Percentiles rank a stretch among this genome's conserved stretches.
These are phyloP conservation scores for Fusarium multiceps DNA, from an alignment of 2,329 filamentous ascomycete species.

Conservation along the genomic window DNA sequence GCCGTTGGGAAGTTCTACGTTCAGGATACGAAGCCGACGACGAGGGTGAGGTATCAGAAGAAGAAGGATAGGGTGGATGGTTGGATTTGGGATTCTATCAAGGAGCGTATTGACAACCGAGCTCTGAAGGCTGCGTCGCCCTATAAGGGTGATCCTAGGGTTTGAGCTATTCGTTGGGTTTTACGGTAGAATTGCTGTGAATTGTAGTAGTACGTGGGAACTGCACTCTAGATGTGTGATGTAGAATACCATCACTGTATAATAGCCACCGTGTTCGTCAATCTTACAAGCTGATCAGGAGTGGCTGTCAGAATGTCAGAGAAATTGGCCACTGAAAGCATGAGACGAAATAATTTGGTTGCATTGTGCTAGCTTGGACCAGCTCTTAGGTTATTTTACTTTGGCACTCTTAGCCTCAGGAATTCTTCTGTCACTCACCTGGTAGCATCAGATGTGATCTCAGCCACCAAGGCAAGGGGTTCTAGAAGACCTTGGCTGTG, in stretches of 20 bases:
- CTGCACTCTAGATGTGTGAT: not conserved
- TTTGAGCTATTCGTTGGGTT: not conserved
- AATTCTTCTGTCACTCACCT: not conserved
- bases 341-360: not conserved
- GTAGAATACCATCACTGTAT: not conserved
- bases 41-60: constrained; percentile 43
- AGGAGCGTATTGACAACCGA: constrained; percentile 48
- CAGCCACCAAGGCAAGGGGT: not conserved
- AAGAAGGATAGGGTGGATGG: constrained; percentile 49
- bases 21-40: constrained; percentile 44
- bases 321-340: not conserved
- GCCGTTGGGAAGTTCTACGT: constrained; percentile 55
- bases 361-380: not conserved
- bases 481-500: not conserved
- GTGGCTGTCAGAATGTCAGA: not conserved
- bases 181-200: not conserved
- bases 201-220: not conserved
- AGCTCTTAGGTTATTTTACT: not conserved
- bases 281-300: not conserved
- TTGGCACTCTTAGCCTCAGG: not conserved
- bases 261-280: not conserved
- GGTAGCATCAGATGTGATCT: not conserved
- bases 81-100: constrained; percentile 57
- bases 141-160: constrained; percentile 3
- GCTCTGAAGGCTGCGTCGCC: constrained; percentile 15